Base-by-base conservation (phyloP, 2,329 filamentous ascomycete species). In the Xylariaceae sp. region DNA sequence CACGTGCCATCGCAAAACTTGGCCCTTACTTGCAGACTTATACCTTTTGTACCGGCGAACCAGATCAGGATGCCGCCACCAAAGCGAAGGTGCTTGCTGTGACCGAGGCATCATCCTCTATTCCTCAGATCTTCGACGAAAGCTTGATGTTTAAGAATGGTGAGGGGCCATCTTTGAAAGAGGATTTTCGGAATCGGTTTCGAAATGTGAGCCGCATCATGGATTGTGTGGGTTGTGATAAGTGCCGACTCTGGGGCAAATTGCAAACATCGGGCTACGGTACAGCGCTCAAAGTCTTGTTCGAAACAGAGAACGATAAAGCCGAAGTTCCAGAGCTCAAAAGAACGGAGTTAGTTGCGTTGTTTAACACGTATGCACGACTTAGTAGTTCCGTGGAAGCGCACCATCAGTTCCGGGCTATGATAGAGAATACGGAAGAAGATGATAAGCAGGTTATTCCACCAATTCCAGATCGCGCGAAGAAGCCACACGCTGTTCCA, bases 141-240 rank as follows among this genome's bases (percentile, higher is more conserved):
- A 87, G 84, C 59, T 76, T 94, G 67, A 96, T 99, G 92, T 99
- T 99, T 72, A 88, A 88, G 68, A 86, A 86, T 60, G 83, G 83
- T 52, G 83, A 86, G 68, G 83, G 83, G 1, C 81, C 88, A 2
- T 89, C 83, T 2, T 75, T 99, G 53, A 99, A 97, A 71, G 92
- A 97, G 68, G 94, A 99, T 68, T 99, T 99, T 78, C 87, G 90
- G 64, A 94, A 95, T 71, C 88, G 94, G 15, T 99, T 99, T 80
- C 85, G 94, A 68, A 99, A 99, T 68, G 89, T 99, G 57, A 95
- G 89, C 70, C 85, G 94, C 39, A 80, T 97, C 60, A 99, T 99
- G 94, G 94, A 99, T 71, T 99, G 94, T 63, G 92, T 97, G 18
- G 94, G 94, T 42, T 99, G 94, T 71, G 94, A 99, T 75, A 99